Evolutionary conservation across 768 basidiomycete species (phyloP).

Genomic region (Amanita polypyramis): DNA sequence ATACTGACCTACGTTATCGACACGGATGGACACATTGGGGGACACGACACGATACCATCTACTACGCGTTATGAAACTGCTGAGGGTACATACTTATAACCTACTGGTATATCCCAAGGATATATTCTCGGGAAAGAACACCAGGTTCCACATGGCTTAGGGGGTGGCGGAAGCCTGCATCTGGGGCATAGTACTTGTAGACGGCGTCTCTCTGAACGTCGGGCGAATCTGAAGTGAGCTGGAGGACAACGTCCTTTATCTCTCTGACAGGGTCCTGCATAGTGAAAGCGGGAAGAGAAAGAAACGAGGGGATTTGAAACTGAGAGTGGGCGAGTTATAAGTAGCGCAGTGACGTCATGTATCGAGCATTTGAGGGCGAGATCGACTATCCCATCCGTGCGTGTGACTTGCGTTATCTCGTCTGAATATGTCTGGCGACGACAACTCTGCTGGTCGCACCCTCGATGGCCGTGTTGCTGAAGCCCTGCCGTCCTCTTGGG

Average conservation of each 20-base stretch:
- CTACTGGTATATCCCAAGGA: constrained; percentile 45
- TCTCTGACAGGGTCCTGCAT: constrained; percentile 48
- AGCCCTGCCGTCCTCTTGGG: constrained; percentile 38
- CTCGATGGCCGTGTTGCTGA: constrained; percentile 39
- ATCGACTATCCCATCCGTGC: not conserved
- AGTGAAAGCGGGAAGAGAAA: constrained; percentile 11
- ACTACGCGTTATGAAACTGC: not conserved
- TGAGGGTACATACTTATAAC: constrained; percentile 8
- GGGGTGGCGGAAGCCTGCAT: constrained; percentile 46
- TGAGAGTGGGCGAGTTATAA: not conserved
- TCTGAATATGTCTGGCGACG: constrained; percentile 28
- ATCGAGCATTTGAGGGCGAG: not conserved
- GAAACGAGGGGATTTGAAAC: not conserved
- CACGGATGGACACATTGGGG: constrained; percentile 26
- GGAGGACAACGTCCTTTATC: constrained; percentile 28
- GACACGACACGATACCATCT: constrained; percentile 53
- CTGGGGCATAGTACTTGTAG: constrained; percentile 32
- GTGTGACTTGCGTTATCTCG: not conserved
- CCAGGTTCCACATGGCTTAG: constrained; percentile 31
- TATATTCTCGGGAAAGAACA: constrained; percentile 34
- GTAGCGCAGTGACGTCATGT: not conserved
- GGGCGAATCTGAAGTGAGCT: constrained; percentile 30
- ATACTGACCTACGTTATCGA: constrained; percentile 29
- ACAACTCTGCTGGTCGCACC: constrained; percentile 29
- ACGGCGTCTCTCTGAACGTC: constrained; percentile 35